A percentile compares a stretch with the other conserved stretches of the same genome.
Evolutionary conservation across 2,329 filamentous ascomycete species (phyloP).

Genomic region (Ophiocordyceps camponoti-rufipedis): DNA sequence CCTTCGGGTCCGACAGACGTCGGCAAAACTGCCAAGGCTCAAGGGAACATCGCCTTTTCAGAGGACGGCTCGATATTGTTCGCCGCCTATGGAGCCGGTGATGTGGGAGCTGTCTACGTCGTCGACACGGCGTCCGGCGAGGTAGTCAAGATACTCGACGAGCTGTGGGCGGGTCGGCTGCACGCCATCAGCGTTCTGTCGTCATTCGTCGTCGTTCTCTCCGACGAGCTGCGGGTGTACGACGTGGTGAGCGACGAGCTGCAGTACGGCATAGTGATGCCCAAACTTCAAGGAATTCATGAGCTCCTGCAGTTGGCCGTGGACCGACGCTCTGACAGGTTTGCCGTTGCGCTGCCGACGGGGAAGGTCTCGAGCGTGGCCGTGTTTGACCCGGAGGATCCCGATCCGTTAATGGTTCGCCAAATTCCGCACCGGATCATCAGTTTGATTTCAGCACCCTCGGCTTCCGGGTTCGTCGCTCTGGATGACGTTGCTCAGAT

Average conservation of each 20-base stretch:
- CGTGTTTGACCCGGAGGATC: conserved; percentile 46
- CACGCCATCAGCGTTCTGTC: conserved; percentile 54
- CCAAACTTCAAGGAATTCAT: conserved; percentile 17
- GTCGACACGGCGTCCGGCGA: conserved; percentile 54
- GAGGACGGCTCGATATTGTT: conserved; percentile 74
- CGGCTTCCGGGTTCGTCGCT: conserved; percentile 53
- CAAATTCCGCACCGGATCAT: conserved; percentile 40
- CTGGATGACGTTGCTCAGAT: conserved; percentile 63
- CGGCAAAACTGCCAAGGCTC: conserved; percentile 15
- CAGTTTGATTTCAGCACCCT: conserved; percentile 44
- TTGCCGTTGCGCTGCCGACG: conserved; percentile 40
- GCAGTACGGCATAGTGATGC: conserved; percentile 44
- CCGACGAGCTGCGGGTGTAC: conserved; percentile 58
- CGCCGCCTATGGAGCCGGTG: conserved; percentile 35
- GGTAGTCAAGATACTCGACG: conserved; percentile 48
- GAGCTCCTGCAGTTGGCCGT: conserved; percentile 50
- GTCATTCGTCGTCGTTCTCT: conserved; percentile 57
- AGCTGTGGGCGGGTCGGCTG: conserved; percentile 46
- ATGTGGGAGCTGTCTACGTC: conserved; percentile 50
- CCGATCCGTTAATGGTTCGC: conserved; percentile 39
- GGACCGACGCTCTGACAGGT: conserved; percentile 44
- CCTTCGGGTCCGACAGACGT: conserved; percentile 20
- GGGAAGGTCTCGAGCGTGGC: conserved; percentile 35
- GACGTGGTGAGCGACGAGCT: conserved; percentile 68
- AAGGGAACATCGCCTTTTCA: conserved; percentile 59